Evolutionary conservation across 192 early-diverging fungal species (phyloP), one percentile per base, ranked within the genome.

Genomic region (Chytriomyces sp.): DNA sequence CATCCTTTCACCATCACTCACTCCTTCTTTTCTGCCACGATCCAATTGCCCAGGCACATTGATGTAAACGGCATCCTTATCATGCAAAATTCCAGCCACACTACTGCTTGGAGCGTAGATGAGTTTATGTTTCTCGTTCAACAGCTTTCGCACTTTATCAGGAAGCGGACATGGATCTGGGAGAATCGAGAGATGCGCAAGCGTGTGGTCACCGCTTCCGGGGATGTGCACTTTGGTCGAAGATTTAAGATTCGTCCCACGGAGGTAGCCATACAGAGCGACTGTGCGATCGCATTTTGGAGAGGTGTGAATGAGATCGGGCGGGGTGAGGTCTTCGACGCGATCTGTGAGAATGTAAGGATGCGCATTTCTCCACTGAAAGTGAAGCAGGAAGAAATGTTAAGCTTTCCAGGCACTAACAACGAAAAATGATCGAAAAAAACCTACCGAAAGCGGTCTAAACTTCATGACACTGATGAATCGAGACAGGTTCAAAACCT

Each of bases 391-490:
- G 50, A 62, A 35, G 35, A 35, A 35, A 35, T 35, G 8, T 60
- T 63, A 16, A 75, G 11, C 23, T 48, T 11, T 65, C n/a, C 23
- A 4, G 73, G 45, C 8, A 73, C 23, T 48, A 26, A 5, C 50
- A 71, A 24, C 1, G 13, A 28, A 64, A 68, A n/a, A n/a, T 3
- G 45, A 23, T 23, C 50, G 13, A 53, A 71, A 45, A 26, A 57
- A 28, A 50, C 73, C 35, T 63, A 73, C 71, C 13, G 94, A 86
- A 64, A 99, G 85, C 13, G 98, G 98, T 9, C 98, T 86, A 88
- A 99, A 95, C 84, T 97, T 97, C 91, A 97, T 94, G 67, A 98
- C 94, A n/a, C 96, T 97, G 57, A 99, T 96, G 80, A 98, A 99
- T 28, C 98, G 88, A 48, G 95, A 94, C 48, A 99, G 77, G 81